These are phyloP conservation scores for Brassica nigra DNA, from an alignment of 345 rosid species.

Conservation along the genomic window DNA sequence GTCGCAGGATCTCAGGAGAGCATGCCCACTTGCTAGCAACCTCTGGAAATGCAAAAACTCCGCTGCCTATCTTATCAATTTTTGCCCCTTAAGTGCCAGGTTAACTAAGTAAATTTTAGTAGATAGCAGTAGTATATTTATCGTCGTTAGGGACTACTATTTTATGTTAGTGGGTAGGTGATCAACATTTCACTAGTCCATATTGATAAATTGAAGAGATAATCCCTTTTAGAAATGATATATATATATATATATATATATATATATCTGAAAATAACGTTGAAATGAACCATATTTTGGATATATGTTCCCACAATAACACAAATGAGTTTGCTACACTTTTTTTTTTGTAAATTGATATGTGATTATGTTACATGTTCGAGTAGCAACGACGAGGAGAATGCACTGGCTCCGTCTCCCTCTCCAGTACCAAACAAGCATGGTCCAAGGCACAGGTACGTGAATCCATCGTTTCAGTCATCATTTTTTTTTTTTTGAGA, in stretches of 20 bases:
- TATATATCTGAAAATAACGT: too few species aligned
- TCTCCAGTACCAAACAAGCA: background rate
- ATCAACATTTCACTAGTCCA: background rate
- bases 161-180: background rate
- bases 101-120: background rate
- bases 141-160: background rate
- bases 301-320: background rate
- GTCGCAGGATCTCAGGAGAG: background rate
- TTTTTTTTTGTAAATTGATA: background rate
- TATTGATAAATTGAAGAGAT: background rate
- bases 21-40: background rate
- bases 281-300: background rate
- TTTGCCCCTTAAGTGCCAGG: background rate
- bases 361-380: background rate
- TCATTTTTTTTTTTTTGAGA: background rate
- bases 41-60: background rate
- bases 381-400: background rate
- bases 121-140: background rate
- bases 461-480: background rate
- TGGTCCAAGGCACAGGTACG: background rate
- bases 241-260: too few species aligned
- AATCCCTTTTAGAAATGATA: too few species aligned
- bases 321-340: background rate
- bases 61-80: background rate
- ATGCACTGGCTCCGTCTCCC: background rate